Conservation (phyloP, 371 early-diverging fungal genomes). For the Furculomyces boomerangus region DNA sequence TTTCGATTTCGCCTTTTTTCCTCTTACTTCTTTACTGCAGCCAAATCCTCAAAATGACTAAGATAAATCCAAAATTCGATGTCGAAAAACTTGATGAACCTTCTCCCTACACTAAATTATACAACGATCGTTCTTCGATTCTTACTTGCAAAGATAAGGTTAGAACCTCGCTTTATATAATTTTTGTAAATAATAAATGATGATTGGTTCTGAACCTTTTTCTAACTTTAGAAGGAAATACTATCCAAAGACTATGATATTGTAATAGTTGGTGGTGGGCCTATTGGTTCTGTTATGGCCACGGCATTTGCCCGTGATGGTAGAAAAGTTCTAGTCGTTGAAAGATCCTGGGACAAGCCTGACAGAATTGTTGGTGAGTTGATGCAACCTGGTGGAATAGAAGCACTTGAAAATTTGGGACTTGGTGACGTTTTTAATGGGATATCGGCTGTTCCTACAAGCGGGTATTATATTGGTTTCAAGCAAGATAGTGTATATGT, state of each 20-base stretch:
- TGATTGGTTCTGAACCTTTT: conserved; percentile 5
- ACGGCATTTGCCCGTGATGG: conserved; percentile 22
- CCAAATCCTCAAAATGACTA: too few relatives aligned
- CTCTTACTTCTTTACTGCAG: too few relatives aligned
- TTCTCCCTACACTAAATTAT: not conserved
- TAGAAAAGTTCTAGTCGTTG: conserved; percentile 30
- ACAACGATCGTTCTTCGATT: not conserved
- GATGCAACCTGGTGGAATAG: conserved; percentile 82
- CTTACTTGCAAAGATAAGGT: conserved; percentile 1
- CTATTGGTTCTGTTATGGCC: conserved; percentile 76
- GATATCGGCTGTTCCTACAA: conserved; percentile 69
- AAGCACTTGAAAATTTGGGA: conserved; percentile 57
- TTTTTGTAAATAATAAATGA: conserved; percentile 5
- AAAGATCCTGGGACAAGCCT: conserved; percentile 74
- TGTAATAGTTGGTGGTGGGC: conserved; percentile 80
- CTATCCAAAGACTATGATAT: conserved; percentile 32
- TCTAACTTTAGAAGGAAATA: not conserved
- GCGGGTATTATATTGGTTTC: conserved; percentile 69
- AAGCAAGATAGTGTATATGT: conserved; percentile 33
- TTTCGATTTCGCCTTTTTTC: too few relatives aligned
- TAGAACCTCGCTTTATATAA: not conserved
- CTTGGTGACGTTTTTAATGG: conserved; percentile 48
- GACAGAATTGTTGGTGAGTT: conserved; percentile 94
- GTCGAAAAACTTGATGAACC: not conserved
- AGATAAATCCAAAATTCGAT: too few relatives aligned